phyloP scores from a whole-genome alignment of 352 stramenopile species.

The Pythium scleroteichum region DNA sequence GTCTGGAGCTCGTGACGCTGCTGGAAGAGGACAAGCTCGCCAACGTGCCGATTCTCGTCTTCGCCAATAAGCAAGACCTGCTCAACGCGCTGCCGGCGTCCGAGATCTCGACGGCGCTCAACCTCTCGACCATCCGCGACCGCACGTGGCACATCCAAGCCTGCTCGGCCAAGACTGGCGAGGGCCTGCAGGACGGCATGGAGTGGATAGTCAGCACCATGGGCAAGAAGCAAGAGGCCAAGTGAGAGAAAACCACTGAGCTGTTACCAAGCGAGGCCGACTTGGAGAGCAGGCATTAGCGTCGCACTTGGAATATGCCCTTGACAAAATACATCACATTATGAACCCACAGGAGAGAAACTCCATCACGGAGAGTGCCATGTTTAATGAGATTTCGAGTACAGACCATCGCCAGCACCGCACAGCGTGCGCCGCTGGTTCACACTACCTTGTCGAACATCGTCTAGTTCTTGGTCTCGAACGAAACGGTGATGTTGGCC shows the following conservation, averaged over 20 bases:
- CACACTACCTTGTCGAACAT: not conserved
- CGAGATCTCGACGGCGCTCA: constrained; percentile 91
- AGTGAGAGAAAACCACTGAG: constrained; percentile 36
- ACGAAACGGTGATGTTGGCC: constrained; percentile 72
- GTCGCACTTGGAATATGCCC: no score
- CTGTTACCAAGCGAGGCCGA: not conserved
- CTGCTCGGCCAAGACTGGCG: constrained; percentile 88
- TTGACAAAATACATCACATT: no score
- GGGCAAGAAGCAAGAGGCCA: constrained; percentile 60
- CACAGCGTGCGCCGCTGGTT: not conserved
- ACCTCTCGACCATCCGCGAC: constrained; percentile 88
- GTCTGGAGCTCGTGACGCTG: constrained; percentile 91
- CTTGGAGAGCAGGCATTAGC: no score
- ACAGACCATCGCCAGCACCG: not conserved
- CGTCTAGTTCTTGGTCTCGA: constrained; percentile 41
- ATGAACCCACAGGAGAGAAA: no score
- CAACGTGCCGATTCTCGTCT: constrained; percentile 93
- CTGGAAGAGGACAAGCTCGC: constrained; percentile 94
- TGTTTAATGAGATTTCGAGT: constrained; percentile 1
- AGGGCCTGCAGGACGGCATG: constrained; percentile 89
- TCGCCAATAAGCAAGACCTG: constrained; percentile 97
- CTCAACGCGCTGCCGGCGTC: constrained; percentile 89
- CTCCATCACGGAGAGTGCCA: no score
- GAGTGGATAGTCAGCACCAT: constrained; percentile 88
- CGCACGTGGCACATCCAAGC: constrained; percentile 90